Evolutionary conservation across 1,139 yeast species (phyloP).

Genomic region (Taphrina populina): DNA sequence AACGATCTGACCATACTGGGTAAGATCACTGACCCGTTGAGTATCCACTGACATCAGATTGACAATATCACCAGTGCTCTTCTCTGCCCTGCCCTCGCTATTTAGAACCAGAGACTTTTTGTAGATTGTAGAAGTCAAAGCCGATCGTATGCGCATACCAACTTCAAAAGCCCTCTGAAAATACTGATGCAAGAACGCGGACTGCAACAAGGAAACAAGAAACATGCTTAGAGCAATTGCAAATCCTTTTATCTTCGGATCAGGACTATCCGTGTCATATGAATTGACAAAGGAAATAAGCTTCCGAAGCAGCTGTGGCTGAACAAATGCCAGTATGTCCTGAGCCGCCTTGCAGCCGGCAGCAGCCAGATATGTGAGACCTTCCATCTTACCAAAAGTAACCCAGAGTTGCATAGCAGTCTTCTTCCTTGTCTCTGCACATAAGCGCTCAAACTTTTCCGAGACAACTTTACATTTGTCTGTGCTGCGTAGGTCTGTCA

Average conservation of each 20-base stretch:
- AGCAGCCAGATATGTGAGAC: slow-evolving; percentile 64
- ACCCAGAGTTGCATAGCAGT: slow-evolving; percentile 63
- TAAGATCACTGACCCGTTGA: slow-evolving; percentile 85
- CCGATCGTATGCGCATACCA: slow-evolving; percentile 85
- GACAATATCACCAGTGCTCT: slow-evolving; percentile 95
- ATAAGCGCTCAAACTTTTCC: slow-evolving; percentile 70
- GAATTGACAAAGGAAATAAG: slow-evolving; percentile 81
- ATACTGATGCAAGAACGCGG: slow-evolving; percentile 85
- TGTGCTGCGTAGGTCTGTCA: slow-evolving; percentile 73
- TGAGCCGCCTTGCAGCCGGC: slow-evolving; percentile 76
- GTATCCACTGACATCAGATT: slow-evolving; percentile 80
- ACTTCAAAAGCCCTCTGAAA: slow-evolving; percentile 83
- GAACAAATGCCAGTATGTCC: slow-evolving; percentile 79
- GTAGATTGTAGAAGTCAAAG: slow-evolving; percentile 76
- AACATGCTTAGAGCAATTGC: slow-evolving; percentile 85
- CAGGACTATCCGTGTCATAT: slow-evolving; percentile 51
- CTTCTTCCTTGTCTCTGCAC: slow-evolving; percentile 55
- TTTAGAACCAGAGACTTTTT: slow-evolving; percentile 77
- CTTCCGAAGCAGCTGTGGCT: slow-evolving; percentile 77
- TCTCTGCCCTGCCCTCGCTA: slow-evolving; percentile 73
- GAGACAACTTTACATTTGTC: slow-evolving; percentile 52
- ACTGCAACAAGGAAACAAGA: slow-evolving; percentile 74
- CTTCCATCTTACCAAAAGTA: slow-evolving; percentile 69
- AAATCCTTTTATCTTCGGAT: slow-evolving; percentile 71
- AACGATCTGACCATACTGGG: slow-evolving; percentile 78